A percentile compares a stretch with the other conserved stretches of the same genome.
Conservation (phyloP, 495 filamentous ascomycete species). For the Podospora pseudoanserina region DNA sequence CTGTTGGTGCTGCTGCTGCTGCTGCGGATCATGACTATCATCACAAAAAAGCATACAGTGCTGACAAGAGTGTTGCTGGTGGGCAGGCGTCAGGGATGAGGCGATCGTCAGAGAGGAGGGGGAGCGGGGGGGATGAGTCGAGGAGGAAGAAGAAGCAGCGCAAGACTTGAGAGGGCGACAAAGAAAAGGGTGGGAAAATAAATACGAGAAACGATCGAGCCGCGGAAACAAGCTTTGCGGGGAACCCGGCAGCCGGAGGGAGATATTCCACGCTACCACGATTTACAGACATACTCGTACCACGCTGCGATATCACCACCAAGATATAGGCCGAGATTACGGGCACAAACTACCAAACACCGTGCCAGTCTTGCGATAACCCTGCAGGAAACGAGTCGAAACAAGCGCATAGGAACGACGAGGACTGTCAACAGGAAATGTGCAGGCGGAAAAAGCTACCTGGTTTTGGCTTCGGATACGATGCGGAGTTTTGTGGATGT, state of each 20-base stretch:
- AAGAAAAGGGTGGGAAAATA: neutral
- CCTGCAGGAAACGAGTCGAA: neutral
- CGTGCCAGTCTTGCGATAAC: neutral
- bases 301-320: neutral
- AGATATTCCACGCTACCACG: neutral
- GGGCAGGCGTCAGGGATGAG: neutral
- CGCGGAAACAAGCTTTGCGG: neutral
- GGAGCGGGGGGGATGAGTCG: slow-evolving; percentile 6
- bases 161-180: slow-evolving; percentile 5
- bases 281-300: neutral
- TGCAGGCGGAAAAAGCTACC: neutral
- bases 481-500: neutral
- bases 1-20: neutral
- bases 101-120: slow-evolving; percentile 8
- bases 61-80: neutral
- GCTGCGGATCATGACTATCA: neutral
- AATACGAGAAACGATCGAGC: neutral
- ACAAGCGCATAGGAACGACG: neutral
- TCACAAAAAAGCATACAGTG: slow-evolving; percentile 7
- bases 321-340: neutral
- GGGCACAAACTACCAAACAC: neutral
- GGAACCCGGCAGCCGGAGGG: neutral
- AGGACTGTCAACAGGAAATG: neutral
- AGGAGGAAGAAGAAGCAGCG: slow-evolving; percentile 18
- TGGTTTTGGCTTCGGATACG: neutral